Evolutionary conservation across 2,329 filamentous ascomycete species (phyloP), one percentile per base, ranked within the genome.

Genomic region (Didymellaceae sp.): DNA sequence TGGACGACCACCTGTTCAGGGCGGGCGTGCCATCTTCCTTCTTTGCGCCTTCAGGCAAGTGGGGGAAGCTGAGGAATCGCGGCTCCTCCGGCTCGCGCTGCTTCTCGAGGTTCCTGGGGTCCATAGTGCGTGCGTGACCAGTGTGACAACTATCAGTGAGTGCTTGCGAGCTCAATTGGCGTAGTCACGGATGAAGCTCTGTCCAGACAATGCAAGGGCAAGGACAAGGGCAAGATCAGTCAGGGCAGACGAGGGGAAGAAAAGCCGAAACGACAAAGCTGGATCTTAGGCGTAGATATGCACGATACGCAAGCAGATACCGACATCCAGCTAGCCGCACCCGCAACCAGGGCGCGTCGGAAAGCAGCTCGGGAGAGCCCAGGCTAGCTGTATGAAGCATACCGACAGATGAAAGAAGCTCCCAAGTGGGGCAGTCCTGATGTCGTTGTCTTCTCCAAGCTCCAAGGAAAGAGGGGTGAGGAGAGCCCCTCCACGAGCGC

Each of bases 1-100:
- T 86, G 14, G 90, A 85, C 4, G 91, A 96, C 83, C 90, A 96
- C 54, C 89, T 86, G 76, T 97, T 97, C 58, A 97, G 78, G 16
- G 81, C 81, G n/a, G 78, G 80, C 57, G 82, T 81, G 43, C 85
- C 85, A 73, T 87, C 79, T 22, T 52, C 48, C 46, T 74, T 68
- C 45, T 76, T 78, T 50, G 76, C 79, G 62, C 78, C 78, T 55
- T 79, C 78, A 54, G 77, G 79, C 16, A 81, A 77, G 61, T 80
- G 78, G 42, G 79, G 78, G 63, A 86, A 87, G 55, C 80, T 74
- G 55, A 86, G 77, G 61, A 83, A 86, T 39, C 73, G 70, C 6
- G 72, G 70, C 54, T 74, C 70, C 52, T 73, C 72, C 13, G 70
- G 68, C 54, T 74, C 54, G 9, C 55, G 55, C 50, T 73, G 65